Evolutionary conservation across 495 filamentous ascomycete species (phyloP).

Genomic region (Podospora sp.): DNA sequence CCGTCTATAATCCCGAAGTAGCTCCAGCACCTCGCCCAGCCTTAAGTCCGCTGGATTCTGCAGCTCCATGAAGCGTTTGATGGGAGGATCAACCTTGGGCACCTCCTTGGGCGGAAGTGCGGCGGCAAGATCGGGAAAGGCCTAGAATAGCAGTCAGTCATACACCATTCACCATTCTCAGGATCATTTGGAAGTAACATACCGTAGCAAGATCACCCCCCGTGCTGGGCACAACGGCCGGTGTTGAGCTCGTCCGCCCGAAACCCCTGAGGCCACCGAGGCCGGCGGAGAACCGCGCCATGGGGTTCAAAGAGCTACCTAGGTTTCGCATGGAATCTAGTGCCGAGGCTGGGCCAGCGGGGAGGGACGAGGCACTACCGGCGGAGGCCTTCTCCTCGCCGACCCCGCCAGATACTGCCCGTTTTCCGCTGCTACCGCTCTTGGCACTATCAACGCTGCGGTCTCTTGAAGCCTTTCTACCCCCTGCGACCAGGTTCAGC

Average conservation of each 20-base stretch:
- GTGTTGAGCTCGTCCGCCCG: conserved; percentile 54
- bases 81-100: conserved; percentile 68
- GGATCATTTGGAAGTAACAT: conserved; percentile 17
- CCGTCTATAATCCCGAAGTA: conserved; percentile 86
- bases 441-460: conserved; percentile 71
- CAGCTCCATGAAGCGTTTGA: conserved; percentile 78
- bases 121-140: conserved; percentile 61
- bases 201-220: conserved; percentile 57
- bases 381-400: conserved; percentile 35
- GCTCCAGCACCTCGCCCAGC: conserved; percentile 76
- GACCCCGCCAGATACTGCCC: conserved; percentile 43
- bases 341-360: conserved; percentile 55
- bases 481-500: conserved; percentile 63
- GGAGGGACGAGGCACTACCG: conserved; percentile 31
- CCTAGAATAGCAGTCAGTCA: conserved; percentile 35
- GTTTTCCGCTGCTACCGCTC: conserved; percentile 60
- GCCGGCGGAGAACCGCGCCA: conserved; percentile 70
- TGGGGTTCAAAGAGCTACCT: conserved; percentile 79
- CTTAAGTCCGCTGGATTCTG: conserved; percentile 76
- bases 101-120: conserved; percentile 52
- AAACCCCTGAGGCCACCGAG: conserved; percentile 75
- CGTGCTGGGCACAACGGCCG: conserved; percentile 24
- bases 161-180: background rate
- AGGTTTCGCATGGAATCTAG: conserved; percentile 84
- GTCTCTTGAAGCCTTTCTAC: conserved; percentile 61